Conservation (phyloP, 2,329 filamentous ascomycete genomes). For the Pestalotiopsis sp. region DNA sequence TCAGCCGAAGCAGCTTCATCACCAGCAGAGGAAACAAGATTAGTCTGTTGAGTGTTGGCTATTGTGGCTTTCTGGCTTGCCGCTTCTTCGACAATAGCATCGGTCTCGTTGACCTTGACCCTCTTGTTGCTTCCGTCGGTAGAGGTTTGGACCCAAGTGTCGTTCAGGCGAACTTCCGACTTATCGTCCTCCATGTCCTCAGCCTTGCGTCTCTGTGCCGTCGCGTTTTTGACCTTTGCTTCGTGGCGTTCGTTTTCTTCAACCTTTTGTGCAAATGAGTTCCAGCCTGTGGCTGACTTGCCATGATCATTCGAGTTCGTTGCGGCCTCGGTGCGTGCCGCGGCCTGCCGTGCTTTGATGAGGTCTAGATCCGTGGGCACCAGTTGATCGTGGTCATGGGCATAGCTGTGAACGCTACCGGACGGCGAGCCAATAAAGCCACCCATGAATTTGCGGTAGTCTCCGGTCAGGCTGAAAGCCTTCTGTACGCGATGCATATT, state of each 20-base stretch:
- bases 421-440: constrained; percentile 65
- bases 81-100: constrained; percentile 5
- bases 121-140: constrained; percentile 40
- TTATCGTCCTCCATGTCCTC: constrained; percentile 15
- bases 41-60: constrained; percentile 4
- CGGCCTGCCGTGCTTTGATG: constrained; percentile 46
- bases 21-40: neutral
- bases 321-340: constrained; percentile 20
- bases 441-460: constrained; percentile 83
- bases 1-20: neutral
- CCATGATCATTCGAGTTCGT: constrained; percentile 22
- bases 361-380: constrained; percentile 83
- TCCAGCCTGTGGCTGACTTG: constrained; percentile 22
- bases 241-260: constrained; percentile 24
- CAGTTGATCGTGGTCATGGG: constrained; percentile 75
- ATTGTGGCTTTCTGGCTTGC: neutral
- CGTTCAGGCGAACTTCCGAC: constrained; percentile 31
- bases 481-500: constrained; percentile 84
- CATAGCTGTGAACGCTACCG: constrained; percentile 71
- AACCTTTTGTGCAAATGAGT: constrained; percentile 23
- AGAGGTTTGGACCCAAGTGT: constrained; percentile 41
- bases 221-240: constrained; percentile 22
- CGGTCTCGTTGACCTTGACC: constrained; percentile 31
- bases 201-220: constrained; percentile 27
- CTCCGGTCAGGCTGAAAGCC: constrained; percentile 85